Conservation (phyloP, 2,329 filamentous ascomycete genomes). For the Cryphonectria parasitica region DNA sequence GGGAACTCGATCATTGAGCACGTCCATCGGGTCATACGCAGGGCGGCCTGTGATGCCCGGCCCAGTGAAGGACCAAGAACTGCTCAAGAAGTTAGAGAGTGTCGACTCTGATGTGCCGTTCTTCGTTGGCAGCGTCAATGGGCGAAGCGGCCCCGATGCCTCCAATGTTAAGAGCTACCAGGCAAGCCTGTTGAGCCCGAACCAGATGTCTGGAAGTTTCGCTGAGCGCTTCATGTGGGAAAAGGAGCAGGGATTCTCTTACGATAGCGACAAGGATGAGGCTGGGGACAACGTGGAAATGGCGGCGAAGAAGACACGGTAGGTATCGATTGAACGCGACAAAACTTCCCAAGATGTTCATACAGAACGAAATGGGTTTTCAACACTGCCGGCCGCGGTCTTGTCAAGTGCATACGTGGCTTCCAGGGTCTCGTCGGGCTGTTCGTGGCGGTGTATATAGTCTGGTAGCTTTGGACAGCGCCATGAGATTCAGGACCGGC, state of each 20-base stretch:
- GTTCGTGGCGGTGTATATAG: no score
- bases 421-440: background rate
- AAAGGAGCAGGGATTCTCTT: conserved; percentile 20
- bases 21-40: conserved; percentile 45
- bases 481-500: no score
- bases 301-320: conserved; percentile 3
- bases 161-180: conserved; percentile 37
- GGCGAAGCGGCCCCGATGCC: conserved; percentile 35
- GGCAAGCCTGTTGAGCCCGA: conserved; percentile 33
- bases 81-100: conserved; percentile 40
- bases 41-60: conserved; percentile 40
- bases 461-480: no score
- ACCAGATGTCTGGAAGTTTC: conserved; percentile 35
- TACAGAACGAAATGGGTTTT: background rate
- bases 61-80: conserved; percentile 22
- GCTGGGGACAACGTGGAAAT: background rate
- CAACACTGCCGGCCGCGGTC: no score
- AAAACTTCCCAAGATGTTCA: background rate
- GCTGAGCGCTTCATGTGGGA: conserved; percentile 35
- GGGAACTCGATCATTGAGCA: conserved; percentile 28
- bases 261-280: conserved; percentile 26
- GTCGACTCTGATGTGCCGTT: conserved; percentile 42
- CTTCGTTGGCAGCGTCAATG: conserved; percentile 48
- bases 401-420: no score
- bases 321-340: background rate